Conservation (phyloP, 2,329 filamentous ascomycete genomes). For the Pseudogymnoascus sp. region DNA sequence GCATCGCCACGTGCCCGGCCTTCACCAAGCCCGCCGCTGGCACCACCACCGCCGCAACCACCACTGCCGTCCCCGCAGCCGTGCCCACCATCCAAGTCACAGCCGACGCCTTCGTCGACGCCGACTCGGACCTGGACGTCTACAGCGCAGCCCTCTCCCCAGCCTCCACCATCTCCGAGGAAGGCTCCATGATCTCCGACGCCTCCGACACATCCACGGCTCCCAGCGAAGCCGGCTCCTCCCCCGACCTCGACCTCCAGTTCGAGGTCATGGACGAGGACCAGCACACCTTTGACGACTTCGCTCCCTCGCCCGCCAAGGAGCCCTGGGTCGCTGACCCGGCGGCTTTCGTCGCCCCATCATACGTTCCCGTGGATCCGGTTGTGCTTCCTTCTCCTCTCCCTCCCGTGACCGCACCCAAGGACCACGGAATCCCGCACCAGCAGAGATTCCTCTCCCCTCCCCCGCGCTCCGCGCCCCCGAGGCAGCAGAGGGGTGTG, state of each 20-base stretch:
- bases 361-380: constrained; percentile 13
- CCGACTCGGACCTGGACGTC: constrained; percentile 33
- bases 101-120: constrained; percentile 11
- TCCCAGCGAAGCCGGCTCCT: constrained; percentile 17
- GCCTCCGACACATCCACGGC: constrained; percentile 20
- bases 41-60: constrained; percentile 11
- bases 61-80: constrained; percentile 12
- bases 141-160: constrained; percentile 40
- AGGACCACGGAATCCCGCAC: background rate
- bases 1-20: constrained; percentile 59
- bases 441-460: background rate
- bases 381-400: constrained; percentile 17
- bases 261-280: constrained; percentile 8
- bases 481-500: background rate
- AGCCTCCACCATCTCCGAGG: constrained; percentile 41
- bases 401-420: background rate
- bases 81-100: constrained; percentile 10
- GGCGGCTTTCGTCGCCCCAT: constrained; percentile 7
- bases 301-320: background rate
- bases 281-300: constrained; percentile 8
- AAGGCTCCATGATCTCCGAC: constrained; percentile 44
- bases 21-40: constrained; percentile 18
- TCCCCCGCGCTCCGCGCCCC: background rate
- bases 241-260: constrained; percentile 15
- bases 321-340: constrained; percentile 8